Conservation (phyloP, 2,329 filamentous ascomycete species). For the Keithomyces neogunnii region DNA sequence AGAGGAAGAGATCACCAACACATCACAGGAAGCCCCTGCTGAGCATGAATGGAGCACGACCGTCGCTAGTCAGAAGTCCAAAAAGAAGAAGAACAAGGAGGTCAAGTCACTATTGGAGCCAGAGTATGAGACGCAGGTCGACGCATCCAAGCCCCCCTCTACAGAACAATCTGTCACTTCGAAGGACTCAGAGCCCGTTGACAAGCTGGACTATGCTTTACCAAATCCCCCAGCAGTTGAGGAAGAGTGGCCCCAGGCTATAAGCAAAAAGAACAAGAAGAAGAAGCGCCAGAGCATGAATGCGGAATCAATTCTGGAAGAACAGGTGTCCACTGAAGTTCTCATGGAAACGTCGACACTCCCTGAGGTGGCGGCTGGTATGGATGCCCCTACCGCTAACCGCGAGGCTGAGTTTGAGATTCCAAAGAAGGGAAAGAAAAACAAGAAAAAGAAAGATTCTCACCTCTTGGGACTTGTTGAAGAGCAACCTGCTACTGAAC, state of each 20-base stretch:
- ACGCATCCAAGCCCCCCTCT: neutral
- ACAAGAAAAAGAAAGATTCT: slow-evolving; percentile 12
- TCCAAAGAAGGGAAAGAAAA: slow-evolving; percentile 8
- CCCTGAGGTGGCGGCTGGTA: neutral
- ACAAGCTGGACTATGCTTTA: neutral
- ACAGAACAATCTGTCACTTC: slow-evolving; percentile 3
- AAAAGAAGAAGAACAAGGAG: slow-evolving; percentile 23
- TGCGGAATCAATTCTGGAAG: neutral
- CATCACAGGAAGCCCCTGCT: slow-evolving; percentile 3
- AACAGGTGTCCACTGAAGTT: neutral
- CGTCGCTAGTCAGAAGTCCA: slow-evolving; percentile 16
- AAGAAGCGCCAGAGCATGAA: slow-evolving; percentile 7
- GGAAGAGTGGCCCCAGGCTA: slow-evolving; percentile 3
- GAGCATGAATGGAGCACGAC: slow-evolving; percentile 12
- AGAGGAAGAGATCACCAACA: neutral
- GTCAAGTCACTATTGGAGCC: slow-evolving; percentile 14
- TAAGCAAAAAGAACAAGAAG: slow-evolving; percentile 9
- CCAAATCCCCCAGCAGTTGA: neutral
- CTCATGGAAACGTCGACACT: neutral
- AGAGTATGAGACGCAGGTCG: neutral
- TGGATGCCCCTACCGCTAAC: neutral
- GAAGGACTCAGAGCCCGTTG: neutral
- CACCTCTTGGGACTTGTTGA: slow-evolving; percentile 3
- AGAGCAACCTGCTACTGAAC: neutral
- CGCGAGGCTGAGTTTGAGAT: slow-evolving; percentile 2